Conservation (phyloP, 177 flowering plant species). For the Vitis hybrid region DNA sequence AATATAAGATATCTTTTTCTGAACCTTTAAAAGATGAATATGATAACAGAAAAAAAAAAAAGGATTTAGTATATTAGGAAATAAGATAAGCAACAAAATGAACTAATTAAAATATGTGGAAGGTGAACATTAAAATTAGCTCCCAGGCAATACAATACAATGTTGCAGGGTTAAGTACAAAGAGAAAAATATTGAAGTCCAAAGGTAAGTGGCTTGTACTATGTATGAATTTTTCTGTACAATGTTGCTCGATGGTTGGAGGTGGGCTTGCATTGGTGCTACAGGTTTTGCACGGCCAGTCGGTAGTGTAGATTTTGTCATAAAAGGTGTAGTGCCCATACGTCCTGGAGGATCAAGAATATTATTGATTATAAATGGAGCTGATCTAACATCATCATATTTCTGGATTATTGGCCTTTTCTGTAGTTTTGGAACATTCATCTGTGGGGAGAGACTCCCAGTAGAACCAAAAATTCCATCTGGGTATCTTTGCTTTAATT, state of each 20-base stretch:
- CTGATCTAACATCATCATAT: slow-evolving; percentile 41
- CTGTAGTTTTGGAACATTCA: slow-evolving; percentile 30
- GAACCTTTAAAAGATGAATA: too few relatives aligned
- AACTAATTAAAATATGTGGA: background rate
- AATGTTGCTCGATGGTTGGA: slow-evolving; percentile 26
- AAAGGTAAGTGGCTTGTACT: slow-evolving; percentile 29
- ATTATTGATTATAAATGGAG: slow-evolving; percentile 31
- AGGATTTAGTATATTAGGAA: too few relatives aligned
- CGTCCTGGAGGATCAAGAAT: slow-evolving; percentile 35
- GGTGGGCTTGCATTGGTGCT: slow-evolving; percentile 33
- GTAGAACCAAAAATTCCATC: slow-evolving; percentile 38
- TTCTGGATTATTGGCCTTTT: slow-evolving; percentile 32
- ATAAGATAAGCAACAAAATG: too few relatives aligned
- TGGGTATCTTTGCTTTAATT: slow-evolving; percentile 55
- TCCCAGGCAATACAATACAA: too few relatives aligned
- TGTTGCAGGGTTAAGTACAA: background rate
- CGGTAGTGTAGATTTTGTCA: slow-evolving; percentile 37
- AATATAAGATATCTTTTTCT: too few relatives aligned
- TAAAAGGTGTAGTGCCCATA: slow-evolving; percentile 20
- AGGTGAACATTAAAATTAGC: background rate
- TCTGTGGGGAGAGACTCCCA: slow-evolving; percentile 47
- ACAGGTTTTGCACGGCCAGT: slow-evolving; percentile 39
- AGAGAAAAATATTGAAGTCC: background rate
- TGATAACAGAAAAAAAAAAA: too few relatives aligned
- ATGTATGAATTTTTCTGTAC: slow-evolving; percentile 41